These are phyloP conservation scores for Marsdenia floribunda DNA, from an alignment of 257 asterid species.

Conservation along the genomic window DNA sequence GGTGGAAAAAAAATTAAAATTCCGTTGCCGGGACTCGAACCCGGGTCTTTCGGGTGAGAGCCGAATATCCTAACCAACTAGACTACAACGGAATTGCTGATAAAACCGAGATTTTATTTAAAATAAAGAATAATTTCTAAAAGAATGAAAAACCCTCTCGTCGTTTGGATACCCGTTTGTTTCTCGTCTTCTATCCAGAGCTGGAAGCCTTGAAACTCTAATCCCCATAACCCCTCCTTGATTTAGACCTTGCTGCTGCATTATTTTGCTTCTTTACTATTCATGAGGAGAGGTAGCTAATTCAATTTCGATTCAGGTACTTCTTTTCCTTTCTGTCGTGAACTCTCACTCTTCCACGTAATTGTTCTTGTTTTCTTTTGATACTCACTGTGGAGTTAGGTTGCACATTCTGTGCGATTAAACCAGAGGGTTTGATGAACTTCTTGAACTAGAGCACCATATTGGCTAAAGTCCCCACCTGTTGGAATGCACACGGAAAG, in stretches of 20 bases:
- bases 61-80: constrained; percentile 96
- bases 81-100: constrained; percentile 63
- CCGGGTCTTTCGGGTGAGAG: constrained; percentile 98
- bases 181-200: background rate
- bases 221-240: background rate
- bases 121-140: background rate
- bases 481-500: background rate
- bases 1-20: background rate
- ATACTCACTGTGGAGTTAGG: background rate
- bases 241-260: background rate
- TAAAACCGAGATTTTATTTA: rapidly evolving
- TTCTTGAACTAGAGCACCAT: background rate
- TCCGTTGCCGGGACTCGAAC: constrained; percentile 97
- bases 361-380: background rate
- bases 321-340: background rate
- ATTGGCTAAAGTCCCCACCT: background rate
- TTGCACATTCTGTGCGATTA: background rate
- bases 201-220: background rate
- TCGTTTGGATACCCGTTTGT: background rate
- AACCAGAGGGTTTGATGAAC: background rate
- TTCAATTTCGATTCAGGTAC: constrained; percentile 8
- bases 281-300: background rate
- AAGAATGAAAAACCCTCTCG: constrained; percentile 14
- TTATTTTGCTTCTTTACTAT: background rate
- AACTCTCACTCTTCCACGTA: background rate